Conservation (phyloP, 176 grass and related monocot species). For the Rhynchospora pubera region DNA sequence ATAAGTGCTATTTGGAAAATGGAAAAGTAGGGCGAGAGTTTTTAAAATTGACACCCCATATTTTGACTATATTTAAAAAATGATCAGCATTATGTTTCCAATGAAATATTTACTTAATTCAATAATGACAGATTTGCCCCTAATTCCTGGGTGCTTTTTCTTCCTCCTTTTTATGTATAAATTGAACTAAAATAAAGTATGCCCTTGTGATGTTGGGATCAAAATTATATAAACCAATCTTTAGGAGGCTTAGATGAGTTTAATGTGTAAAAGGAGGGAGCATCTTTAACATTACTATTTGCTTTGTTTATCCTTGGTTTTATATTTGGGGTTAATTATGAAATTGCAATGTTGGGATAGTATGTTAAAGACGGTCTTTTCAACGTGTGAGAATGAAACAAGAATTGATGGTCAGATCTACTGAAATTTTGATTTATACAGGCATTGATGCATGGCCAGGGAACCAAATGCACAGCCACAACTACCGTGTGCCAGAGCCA, state of each 20-base stretch:
- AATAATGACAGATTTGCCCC: neutral
- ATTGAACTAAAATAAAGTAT: neutral
- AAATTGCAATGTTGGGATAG: neutral
- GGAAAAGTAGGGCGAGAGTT: neutral
- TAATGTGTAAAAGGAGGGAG: neutral
- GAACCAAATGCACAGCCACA: conserved; percentile 58
- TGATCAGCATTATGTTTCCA: neutral
- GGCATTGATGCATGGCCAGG: conserved; percentile 39
- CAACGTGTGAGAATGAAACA: neutral
- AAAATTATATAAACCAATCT: neutral
- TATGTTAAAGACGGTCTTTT: neutral
- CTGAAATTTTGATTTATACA: conserved; percentile 8
- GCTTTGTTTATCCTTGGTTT: neutral
- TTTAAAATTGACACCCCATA: neutral
- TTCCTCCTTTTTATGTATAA: no score
- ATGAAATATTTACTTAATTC: neutral
- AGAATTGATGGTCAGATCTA: neutral
- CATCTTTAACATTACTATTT: neutral
- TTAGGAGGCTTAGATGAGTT: neutral
- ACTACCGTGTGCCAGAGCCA: conserved; percentile 42
- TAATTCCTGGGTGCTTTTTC: neutral
- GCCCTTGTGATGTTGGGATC: neutral
- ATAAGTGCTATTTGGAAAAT: neutral
- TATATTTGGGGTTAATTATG: neutral
- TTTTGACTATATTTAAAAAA: neutral